These are phyloP conservation scores for Ustilago esculenta DNA, from an alignment of 1,284 basidiomycete genomes.

Conservation along the genomic window DNA sequence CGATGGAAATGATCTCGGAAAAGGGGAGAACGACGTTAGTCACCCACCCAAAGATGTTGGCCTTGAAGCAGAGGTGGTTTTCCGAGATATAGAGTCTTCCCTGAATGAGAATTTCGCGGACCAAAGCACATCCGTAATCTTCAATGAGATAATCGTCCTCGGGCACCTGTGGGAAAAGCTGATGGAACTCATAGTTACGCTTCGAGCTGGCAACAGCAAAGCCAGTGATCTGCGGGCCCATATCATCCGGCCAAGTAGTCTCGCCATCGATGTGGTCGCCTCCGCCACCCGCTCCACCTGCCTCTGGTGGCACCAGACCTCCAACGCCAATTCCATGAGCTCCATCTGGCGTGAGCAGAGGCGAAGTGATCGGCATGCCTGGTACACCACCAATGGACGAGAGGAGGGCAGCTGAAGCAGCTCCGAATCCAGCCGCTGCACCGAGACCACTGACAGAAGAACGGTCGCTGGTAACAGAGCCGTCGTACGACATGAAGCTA, in stretches of 20 bases:
- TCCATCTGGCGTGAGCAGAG: conserved; percentile 45
- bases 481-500: conserved; percentile 46
- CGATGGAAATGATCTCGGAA: conserved; percentile 85
- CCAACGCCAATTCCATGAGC: conserved; percentile 22
- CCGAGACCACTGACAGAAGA: conserved; percentile 50
- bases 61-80: conserved; percentile 97
- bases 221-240: conserved; percentile 70
- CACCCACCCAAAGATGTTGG: conserved; percentile 99
- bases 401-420: conserved; percentile 49
- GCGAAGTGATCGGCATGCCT: conserved; percentile 32
- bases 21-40: conserved; percentile 93
- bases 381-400: conserved; percentile 43
- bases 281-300: conserved; percentile 31
- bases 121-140: conserved; percentile 97
- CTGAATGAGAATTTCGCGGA: conserved; percentile 95
- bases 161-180: conserved; percentile 83
- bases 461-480: conserved; percentile 42
- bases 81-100: conserved; percentile 96
- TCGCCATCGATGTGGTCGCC: conserved; percentile 49
- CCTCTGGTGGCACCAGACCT: conserved; percentile 29
- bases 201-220: conserved; percentile 97
- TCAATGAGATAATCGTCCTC: conserved; percentile 98
- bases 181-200: conserved; percentile 94
- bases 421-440: conserved; percentile 55
- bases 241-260: conserved; percentile 44